A percentile compares a stretch with the other conserved stretches of the same genome.
Conservation (phyloP, 1,284 basidiomycete species). For the Grifola frondosa region DNA sequence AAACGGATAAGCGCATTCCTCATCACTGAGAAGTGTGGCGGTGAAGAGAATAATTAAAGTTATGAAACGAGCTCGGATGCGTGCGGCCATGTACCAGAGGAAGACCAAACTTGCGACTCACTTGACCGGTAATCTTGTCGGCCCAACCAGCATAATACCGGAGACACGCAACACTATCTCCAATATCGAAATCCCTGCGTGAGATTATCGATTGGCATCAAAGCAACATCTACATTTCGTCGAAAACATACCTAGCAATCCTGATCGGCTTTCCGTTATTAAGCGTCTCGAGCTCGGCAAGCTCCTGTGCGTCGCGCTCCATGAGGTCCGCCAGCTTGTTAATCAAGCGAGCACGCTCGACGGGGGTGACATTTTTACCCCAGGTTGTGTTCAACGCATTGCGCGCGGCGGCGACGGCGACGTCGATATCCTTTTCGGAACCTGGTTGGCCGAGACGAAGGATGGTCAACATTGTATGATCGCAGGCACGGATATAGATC, state of each 20-base stretch:
- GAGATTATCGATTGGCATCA: not conserved
- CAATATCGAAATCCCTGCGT: slow-evolving; percentile 83
- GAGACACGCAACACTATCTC: slow-evolving; percentile 77
- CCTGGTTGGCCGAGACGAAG: slow-evolving; percentile 39
- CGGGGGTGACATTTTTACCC: slow-evolving; percentile 85
- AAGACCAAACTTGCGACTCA: slow-evolving; percentile 20
- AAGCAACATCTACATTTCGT: not conserved
- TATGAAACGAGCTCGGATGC: too few species aligned
- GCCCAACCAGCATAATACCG: slow-evolving; percentile 78
- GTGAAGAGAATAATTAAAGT: not conserved
- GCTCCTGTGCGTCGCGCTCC: slow-evolving; percentile 76
- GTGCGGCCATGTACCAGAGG: not conserved
- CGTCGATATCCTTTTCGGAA: slow-evolving; percentile 76
- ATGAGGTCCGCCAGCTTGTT: slow-evolving; percentile 91
- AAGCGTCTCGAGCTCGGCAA: slow-evolving; percentile 77
- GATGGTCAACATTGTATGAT: not conserved
- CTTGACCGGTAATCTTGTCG: slow-evolving; percentile 59
- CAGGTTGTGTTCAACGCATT: slow-evolving; percentile 85
- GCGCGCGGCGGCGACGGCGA: slow-evolving; percentile 82
- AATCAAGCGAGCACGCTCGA: slow-evolving; percentile 77
- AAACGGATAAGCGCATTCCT: not conserved
- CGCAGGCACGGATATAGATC: slow-evolving; percentile 1
- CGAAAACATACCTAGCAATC: slow-evolving; percentile 55
- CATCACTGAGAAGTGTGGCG: not conserved
- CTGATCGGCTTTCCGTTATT: slow-evolving; percentile 87